These are phyloP conservation scores for Mycena crocata DNA, from an alignment of 768 basidiomycete species.

Conservation along the genomic window DNA sequence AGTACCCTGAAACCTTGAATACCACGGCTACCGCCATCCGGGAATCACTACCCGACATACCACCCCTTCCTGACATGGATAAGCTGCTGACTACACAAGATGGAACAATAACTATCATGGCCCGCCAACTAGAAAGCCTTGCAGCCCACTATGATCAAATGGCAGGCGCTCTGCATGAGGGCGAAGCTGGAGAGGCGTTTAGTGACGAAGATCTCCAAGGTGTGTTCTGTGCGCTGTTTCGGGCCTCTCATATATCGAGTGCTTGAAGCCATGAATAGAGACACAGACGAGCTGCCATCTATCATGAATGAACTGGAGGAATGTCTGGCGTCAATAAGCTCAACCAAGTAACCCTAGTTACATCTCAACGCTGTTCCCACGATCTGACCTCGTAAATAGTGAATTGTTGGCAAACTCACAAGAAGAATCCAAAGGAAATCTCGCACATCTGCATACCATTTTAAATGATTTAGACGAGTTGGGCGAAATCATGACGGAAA, in stretches of 20 bases:
- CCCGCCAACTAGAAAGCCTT: constrained; percentile 75
- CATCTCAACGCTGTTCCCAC: constrained; percentile 4
- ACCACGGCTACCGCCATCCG: constrained; percentile 68
- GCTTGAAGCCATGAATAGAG: constrained; percentile 79
- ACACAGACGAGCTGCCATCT: constrained; percentile 80
- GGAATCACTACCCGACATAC: constrained; percentile 57
- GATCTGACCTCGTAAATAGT: constrained; percentile 48
- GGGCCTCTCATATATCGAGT: background rate
- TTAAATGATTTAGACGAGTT: constrained; percentile 81
- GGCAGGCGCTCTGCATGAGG: constrained; percentile 72
- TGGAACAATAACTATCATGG: constrained; percentile 72
- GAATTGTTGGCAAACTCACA: constrained; percentile 61
- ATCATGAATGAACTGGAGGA: constrained; percentile 82
- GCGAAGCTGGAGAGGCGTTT: constrained; percentile 75
- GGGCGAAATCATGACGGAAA: constrained; percentile 82
- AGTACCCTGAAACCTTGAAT: constrained; percentile 74
- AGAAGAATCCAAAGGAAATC: constrained; percentile 54
- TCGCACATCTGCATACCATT: constrained; percentile 60
- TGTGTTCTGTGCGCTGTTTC: constrained; percentile 38
- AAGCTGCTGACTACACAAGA: constrained; percentile 68
- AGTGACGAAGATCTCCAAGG: constrained; percentile 78
- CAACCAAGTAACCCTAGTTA: constrained; percentile 60
- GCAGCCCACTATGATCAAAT: constrained; percentile 84
- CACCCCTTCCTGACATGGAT: constrained; percentile 55
- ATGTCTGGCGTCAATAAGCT: constrained; percentile 62